Percentiles rank a stretch among this genome's conserved stretches.
Evolutionary conservation across 2,329 filamentous ascomycete species (phyloP).

Genomic region (Ceratocystis destructans): DNA sequence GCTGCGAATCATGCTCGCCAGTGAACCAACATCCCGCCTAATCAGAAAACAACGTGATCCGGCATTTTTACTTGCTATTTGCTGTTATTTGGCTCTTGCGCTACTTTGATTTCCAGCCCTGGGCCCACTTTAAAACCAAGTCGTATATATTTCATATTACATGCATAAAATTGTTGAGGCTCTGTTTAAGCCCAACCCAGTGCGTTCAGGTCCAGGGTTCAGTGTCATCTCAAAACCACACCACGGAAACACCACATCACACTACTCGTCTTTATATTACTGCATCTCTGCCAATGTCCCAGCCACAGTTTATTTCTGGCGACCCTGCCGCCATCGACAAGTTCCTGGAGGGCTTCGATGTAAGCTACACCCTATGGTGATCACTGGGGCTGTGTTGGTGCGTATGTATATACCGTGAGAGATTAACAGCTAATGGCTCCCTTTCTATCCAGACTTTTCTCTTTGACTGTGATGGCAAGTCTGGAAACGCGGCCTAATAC

Average conservation of each 20-base stretch:
- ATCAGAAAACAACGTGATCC: background rate
- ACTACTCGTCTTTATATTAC: background rate
- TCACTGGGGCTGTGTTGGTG: background rate
- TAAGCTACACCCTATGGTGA: constrained; percentile 36
- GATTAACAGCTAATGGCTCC: background rate
- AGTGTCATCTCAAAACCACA: background rate
- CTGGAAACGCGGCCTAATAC: background rate
- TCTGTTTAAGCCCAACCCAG: background rate
- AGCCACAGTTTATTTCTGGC: constrained; percentile 60
- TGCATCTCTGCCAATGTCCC: constrained; percentile 23
- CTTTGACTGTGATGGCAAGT: constrained; percentile 88
- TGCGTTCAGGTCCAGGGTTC: background rate
- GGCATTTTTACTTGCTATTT: background rate
- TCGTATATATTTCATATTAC: background rate
- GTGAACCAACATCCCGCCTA: background rate
- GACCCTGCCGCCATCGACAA: constrained; percentile 61
- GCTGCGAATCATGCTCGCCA: background rate
- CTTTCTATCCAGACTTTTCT: constrained; percentile 56
- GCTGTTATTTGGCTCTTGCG: background rate
- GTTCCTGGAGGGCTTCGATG: constrained; percentile 86
- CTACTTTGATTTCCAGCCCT: background rate
- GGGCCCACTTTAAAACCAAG: background rate
- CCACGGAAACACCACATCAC: background rate
- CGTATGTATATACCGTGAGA: background rate
- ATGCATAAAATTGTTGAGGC: background rate